Evolutionary conservation across 2,329 filamentous ascomycete genomes (phyloP), one percentile per base, ranked within the genome.

Genomic region (Bipolaris zeicola): DNA sequence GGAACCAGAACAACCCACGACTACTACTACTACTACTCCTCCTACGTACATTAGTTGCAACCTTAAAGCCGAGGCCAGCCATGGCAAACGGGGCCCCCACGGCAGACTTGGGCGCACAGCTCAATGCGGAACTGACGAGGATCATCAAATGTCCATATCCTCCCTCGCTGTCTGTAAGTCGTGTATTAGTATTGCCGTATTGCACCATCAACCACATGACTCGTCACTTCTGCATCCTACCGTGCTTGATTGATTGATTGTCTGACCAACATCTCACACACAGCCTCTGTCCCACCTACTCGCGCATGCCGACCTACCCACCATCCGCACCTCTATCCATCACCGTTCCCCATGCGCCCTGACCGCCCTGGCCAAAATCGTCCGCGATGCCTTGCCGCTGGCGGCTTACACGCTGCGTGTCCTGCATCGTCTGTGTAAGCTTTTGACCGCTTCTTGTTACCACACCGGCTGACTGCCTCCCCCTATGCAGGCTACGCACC

Each of bases 321-420:
- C 73, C 5, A 73, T 86, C 13, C 69, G 70, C 6, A 68, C 69
- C 22, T 85, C 82, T 80, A 78, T 81, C 22, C 54, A 62, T 3
- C 67, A 77, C 33, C 76, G 71, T 16, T 80, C 83, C 55, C 77
- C 77, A 26, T 86, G 84, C 65, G 79, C 81, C 47, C 69, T 85
- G 43, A 70, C 73, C 10, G 68, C 73, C 20, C 70, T 87, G 39
- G 71, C 67, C 13, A 59, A 60, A n/a, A 61, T 71, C 16, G 61
- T 84, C n/a, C 67, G 82, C 28, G 79, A 83, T 56, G 81, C 79
- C 24, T 69, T 86, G 34, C 77, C 81, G 33, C 77, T 80, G 43
- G 84, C 82, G 71, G 76, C 79, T 3, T 81, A 82, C 57, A 78
- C 82, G 5, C 64, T 85, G 52, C 73, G 77, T 28, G 74, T 86